Base-by-base conservation (phyloP, 106 monocot genomes). In the Allium fistulosum region DNA sequence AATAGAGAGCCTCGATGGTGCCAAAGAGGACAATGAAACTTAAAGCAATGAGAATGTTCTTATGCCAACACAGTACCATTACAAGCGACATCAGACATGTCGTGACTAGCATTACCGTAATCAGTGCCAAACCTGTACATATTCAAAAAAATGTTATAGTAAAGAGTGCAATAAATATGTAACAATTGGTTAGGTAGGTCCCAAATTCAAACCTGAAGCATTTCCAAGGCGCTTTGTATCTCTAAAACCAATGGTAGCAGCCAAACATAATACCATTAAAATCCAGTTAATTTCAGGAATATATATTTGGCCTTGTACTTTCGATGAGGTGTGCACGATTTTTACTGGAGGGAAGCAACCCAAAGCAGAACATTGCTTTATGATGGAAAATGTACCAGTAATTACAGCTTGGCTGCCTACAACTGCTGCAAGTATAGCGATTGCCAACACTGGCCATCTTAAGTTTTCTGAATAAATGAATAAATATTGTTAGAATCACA, bases 61-160 rank as follows among this genome's bases (percentile, higher is more conserved):
- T 75, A 56, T 81, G 80, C 93, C 93, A 99, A 68, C 86, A 87
- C 4, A 99, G 72, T 26, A 99, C 87, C 49, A 99, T 93, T 62
- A 93, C 93, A 14, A 99, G 72, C 11, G 90, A 90, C 99, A 93
- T 99, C 69, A 99, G 66, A 61, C 99, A 99, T 59, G 99, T 99
- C 12, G 99, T 99, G 50, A 99, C 99, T 15, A 99, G 80, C 99
- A 99, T 99, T 28, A 99, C 99, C 0, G 93, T 85, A 53, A 99
- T 84, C 52, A 99, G 85, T 18, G 99, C 90, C 70, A 99, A 83
- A 0, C 99, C 90, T 93, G 77, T 62, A 26, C 14, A 57, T 5
- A 2, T 37, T 37, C 37, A 7, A 59, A 72, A 8, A 57, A 57
- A 69, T 11, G 27, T 53, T 48, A 67, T 13, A 67, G 26, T 12